Conservation (phyloP, 495 filamentous ascomycete species). For the Neurospora sublineolata region DNA sequence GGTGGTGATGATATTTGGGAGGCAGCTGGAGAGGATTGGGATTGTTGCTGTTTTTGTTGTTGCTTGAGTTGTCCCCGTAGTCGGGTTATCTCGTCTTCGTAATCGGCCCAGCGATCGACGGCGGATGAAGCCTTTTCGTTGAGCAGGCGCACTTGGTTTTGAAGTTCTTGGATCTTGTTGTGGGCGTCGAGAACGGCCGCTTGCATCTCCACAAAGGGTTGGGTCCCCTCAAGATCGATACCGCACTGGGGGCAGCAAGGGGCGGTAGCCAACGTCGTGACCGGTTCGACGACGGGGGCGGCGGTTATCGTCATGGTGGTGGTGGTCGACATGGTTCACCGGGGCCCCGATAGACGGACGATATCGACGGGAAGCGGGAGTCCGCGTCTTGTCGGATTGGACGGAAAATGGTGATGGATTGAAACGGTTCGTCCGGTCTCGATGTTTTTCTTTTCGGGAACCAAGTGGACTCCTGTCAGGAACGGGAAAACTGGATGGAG, state of each 20-base stretch:
- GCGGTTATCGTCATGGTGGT: background rate
- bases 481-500: background rate
- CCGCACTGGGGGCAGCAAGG: constrained; percentile 30
- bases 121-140: constrained; percentile 68
- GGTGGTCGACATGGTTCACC: background rate
- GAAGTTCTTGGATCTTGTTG: constrained; percentile 64
- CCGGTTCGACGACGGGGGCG: background rate
- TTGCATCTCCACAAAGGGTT: constrained; percentile 33
- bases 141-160: constrained; percentile 63
- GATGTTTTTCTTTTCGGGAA: background rate
- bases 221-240: constrained; percentile 22
- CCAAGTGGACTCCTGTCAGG: background rate
- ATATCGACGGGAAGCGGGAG: background rate
- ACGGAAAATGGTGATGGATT: background rate
- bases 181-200: constrained; percentile 46
- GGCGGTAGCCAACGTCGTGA: background rate
- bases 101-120: constrained; percentile 77
- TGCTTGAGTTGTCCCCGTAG: constrained; percentile 40
- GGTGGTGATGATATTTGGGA: constrained; percentile 18
- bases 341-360: background rate
- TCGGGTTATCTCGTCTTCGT: constrained; percentile 77
- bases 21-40: constrained; percentile 2
- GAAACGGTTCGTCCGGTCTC: background rate
- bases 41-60: background rate
- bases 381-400: background rate